These are phyloP conservation scores for Takashimella koratensis DNA, from an alignment of 1,284 basidiomycete genomes.

Conservation along the genomic window DNA sequence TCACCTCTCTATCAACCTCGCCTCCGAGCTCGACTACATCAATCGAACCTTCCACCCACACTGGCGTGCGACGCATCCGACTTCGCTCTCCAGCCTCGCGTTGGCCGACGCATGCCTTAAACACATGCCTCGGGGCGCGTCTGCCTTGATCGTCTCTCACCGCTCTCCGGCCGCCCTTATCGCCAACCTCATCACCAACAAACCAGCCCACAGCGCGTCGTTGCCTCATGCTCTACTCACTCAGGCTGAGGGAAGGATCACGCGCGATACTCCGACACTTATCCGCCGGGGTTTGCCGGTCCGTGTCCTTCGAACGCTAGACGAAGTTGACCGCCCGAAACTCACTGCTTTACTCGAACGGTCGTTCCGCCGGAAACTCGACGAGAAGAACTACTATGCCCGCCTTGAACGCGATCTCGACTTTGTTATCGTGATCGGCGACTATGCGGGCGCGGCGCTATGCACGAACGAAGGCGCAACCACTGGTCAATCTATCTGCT, in stretches of 20 bases:
- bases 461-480: conserved; percentile 72
- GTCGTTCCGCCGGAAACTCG: conserved; percentile 74
- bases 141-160: conserved; percentile 94
- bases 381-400: conserved; percentile 70
- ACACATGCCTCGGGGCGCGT: conserved; percentile 90
- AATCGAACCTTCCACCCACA: conserved; percentile 72
- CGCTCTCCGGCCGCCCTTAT: conserved; percentile 93
- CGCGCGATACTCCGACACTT: conserved; percentile 87
- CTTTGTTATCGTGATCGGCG: conserved; percentile 91
- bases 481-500: conserved; percentile 60
- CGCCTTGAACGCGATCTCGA: conserved; percentile 75
- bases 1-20: conserved; percentile 92
- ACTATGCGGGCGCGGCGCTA: conserved; percentile 92
- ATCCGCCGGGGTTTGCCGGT: conserved; percentile 85
- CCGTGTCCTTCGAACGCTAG: conserved; percentile 64
- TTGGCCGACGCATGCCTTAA: conserved; percentile 81
- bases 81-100: conserved; percentile 81
- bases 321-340: conserved; percentile 68
- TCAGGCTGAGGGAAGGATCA: conserved; percentile 70
- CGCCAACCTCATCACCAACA: conserved; percentile 96
- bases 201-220: conserved; percentile 91
- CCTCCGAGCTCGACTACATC: conserved; percentile 83
- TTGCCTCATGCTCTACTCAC: conserved; percentile 88
- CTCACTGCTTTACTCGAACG: conserved; percentile 78
- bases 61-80: conserved; percentile 79